Percentiles rank a stretch among this genome's conserved stretches.
These are phyloP conservation scores for Annona squamosa DNA, from an alignment of 164 flowering plant genomes.

Conservation along the genomic window DNA sequence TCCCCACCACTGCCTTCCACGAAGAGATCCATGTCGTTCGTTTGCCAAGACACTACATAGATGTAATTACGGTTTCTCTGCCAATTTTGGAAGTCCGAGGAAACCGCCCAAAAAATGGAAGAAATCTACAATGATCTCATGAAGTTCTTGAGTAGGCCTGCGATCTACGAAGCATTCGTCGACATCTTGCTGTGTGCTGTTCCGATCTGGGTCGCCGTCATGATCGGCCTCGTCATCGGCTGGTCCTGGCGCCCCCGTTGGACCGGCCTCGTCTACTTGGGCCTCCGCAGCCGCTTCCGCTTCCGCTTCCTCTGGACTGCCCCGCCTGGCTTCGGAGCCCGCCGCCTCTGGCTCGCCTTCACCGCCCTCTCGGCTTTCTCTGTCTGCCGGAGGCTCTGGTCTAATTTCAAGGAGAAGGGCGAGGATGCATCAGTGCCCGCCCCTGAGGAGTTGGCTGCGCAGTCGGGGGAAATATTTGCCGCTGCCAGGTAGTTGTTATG, in stretches of 20 bases:
- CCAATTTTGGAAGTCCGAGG: not conserved
- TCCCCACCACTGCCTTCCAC: not conserved
- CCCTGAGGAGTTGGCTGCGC: conserved; percentile 8
- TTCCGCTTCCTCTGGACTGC: conserved; percentile 69
- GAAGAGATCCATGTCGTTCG: conserved; percentile 6
- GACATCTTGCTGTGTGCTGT: conserved; percentile 91
- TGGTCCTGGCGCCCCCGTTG: conserved; percentile 98
- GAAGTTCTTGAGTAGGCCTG: conserved; percentile 49
- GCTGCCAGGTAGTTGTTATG: conserved; percentile 18
- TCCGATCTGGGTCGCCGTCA: conserved; percentile 95
- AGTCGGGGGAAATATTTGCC: conserved; percentile 14
- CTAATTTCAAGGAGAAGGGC: conserved; percentile 25
- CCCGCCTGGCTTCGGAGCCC: conserved; percentile 76
- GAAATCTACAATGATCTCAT: conserved; percentile 30
- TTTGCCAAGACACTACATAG: not conserved
- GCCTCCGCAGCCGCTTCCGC: conserved; percentile 58
- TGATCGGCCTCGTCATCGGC: conserved; percentile 88
- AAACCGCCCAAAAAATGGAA: conserved; percentile 15
- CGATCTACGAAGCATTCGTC: conserved; percentile 66
- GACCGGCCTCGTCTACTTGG: conserved; percentile 67
- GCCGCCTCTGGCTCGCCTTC: conserved; percentile 82
- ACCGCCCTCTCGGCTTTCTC: conserved; percentile 81
- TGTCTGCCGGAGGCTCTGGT: conserved; percentile 50
- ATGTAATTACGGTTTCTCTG: not conserved
- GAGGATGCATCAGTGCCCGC: conserved; percentile 1